Conservation (phyloP, 306 rosid species). For the Crotalaria pallida region DNA sequence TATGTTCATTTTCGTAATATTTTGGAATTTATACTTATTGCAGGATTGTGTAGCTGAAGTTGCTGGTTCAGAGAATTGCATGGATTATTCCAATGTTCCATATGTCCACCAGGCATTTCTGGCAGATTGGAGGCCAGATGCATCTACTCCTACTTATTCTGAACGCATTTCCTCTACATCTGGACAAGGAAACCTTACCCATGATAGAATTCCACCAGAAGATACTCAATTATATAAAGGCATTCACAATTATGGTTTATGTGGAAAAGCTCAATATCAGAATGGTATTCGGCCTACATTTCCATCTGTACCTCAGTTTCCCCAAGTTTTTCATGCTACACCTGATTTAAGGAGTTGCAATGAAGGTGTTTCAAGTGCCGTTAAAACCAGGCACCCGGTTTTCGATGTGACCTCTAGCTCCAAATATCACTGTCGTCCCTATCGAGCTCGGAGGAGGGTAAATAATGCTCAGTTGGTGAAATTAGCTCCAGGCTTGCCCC, state of each 20-base stretch:
- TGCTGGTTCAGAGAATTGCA: slow-evolving; percentile 41
- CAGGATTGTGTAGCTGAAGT: slow-evolving; percentile 58
- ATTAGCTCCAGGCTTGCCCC: slow-evolving; percentile 88
- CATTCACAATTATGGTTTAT: slow-evolving; percentile 22
- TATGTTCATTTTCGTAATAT: slow-evolving; percentile 12
- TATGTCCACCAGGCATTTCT: slow-evolving; percentile 73
- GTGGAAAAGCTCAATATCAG: slow-evolving; percentile 41
- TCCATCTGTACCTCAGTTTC: slow-evolving; percentile 34
- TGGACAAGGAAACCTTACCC: slow-evolving; percentile 40
- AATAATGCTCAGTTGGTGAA: slow-evolving; percentile 55
- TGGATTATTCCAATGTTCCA: slow-evolving; percentile 50
- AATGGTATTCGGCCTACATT: slow-evolving; percentile 31
- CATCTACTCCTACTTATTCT: slow-evolving; percentile 31
- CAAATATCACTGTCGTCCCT: slow-evolving; percentile 44
- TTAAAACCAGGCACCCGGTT: slow-evolving; percentile 34
- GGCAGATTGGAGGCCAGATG: slow-evolving; percentile 86
- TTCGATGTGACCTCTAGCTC: slow-evolving; percentile 32
- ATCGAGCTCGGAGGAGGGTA: slow-evolving; percentile 50
- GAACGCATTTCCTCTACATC: slow-evolving; percentile 30
- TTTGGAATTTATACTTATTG: slow-evolving; percentile 21
- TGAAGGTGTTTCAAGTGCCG: slow-evolving; percentile 33
- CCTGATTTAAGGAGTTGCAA: slow-evolving; percentile 34
- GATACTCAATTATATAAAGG: slow-evolving; percentile 27
- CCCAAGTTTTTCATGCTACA: slow-evolving; percentile 37
- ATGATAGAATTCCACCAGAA: slow-evolving; percentile 29